A percentile compares a stretch with the other conserved stretches of the same genome.
These are phyloP conservation scores for Calonectria multiphialidica DNA, from an alignment of 2,329 filamentous ascomycete genomes.

Conservation along the genomic window DNA sequence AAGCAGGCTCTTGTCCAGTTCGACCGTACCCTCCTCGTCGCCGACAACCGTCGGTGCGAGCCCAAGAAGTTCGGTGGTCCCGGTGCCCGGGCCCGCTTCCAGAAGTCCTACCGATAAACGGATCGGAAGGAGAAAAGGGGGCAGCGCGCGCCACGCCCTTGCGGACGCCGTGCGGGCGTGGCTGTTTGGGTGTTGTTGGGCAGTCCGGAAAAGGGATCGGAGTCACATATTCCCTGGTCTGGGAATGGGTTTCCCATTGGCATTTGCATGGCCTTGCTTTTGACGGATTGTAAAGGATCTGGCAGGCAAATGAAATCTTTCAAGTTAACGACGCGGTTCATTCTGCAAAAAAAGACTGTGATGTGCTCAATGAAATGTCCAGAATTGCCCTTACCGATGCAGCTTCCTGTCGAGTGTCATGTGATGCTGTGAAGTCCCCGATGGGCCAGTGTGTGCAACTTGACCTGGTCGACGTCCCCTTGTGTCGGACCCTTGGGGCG, in stretches of 20 bases:
- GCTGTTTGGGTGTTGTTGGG: slow-evolving; percentile 34
- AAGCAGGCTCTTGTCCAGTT: slow-evolving; percentile 97
- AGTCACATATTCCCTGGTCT: slow-evolving; percentile 54
- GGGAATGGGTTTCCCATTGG: slow-evolving; percentile 58
- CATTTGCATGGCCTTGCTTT: slow-evolving; percentile 66
- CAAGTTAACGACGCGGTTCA: slow-evolving; percentile 50
- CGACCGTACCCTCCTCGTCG: slow-evolving; percentile 97
- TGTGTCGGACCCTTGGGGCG: background rate
- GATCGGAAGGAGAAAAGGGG: slow-evolving; percentile 37
- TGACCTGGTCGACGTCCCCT: background rate
- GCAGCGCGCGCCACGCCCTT: slow-evolving; percentile 25
- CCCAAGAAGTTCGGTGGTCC: slow-evolving; percentile 98
- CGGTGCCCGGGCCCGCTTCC: slow-evolving; percentile 95
- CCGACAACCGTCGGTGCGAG: slow-evolving; percentile 99
- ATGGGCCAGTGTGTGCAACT: slow-evolving; percentile 5
- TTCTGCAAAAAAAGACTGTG: slow-evolving; percentile 36
- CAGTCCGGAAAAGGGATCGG: slow-evolving; percentile 51
- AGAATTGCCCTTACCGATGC: slow-evolving; percentile 32
- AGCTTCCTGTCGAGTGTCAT: slow-evolving; percentile 5
- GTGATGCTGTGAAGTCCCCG: slow-evolving; percentile 9
- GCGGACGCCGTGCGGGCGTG: slow-evolving; percentile 14
- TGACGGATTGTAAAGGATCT: slow-evolving; percentile 63
- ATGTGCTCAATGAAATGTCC: slow-evolving; percentile 41
- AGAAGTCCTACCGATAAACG: slow-evolving; percentile 98
- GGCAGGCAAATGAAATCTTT: slow-evolving; percentile 65